phyloP scores from a whole-genome alignment of 805 yeast species.

The Dipodascopsis tothii region DNA sequence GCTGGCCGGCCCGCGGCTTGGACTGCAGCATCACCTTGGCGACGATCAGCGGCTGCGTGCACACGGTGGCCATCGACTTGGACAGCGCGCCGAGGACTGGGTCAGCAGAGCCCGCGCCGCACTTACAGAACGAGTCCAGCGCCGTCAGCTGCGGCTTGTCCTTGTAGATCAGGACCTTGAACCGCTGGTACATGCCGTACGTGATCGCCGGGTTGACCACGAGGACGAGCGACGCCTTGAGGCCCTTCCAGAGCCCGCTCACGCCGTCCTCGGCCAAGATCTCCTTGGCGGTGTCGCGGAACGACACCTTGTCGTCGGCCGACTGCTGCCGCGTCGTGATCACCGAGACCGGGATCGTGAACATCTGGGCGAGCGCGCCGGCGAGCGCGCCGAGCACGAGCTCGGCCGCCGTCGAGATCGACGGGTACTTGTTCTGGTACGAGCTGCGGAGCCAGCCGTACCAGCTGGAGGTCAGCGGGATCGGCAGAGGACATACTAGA shows the following conservation, averaged over 20 bases:
- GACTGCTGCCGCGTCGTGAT: slow-evolving; percentile 55
- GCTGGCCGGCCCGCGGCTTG: slow-evolving; percentile 34
- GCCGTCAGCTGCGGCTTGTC: slow-evolving; percentile 12
- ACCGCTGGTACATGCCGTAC: slow-evolving; percentile 68
- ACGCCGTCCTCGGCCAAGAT: slow-evolving; percentile 58
- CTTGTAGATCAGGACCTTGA: slow-evolving; percentile 35
- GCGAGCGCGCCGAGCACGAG: slow-evolving; percentile 69
- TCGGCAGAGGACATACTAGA: slow-evolving; percentile 37
- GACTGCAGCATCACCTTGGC: slow-evolving; percentile 75
- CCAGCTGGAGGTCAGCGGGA: slow-evolving; percentile 39
- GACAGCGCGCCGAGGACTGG: slow-evolving; percentile 78
- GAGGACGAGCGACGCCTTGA: slow-evolving; percentile 69
- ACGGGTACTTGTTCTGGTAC: slow-evolving; percentile 40
- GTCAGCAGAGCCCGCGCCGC: slow-evolving; percentile 34
- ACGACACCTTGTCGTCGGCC: slow-evolving; percentile 20
- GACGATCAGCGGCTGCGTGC: slow-evolving; percentile 78
- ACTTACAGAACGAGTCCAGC: slow-evolving; percentile 17
- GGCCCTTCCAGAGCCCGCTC: slow-evolving; percentile 73
- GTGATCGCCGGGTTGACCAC: slow-evolving; percentile 83
- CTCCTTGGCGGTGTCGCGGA: slow-evolving; percentile 41
- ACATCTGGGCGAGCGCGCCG: slow-evolving; percentile 71
- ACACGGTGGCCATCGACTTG: slow-evolving; percentile 68
- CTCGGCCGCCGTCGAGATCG: slow-evolving; percentile 55
- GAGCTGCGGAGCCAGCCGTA: slow-evolving; percentile 61
- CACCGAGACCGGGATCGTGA: slow-evolving; percentile 75